Percentiles rank a stretch among this genome's conserved stretches.
phyloP scores from a whole-genome alignment of 768 basidiomycete species.

The Pleurotus pulmonarius region DNA sequence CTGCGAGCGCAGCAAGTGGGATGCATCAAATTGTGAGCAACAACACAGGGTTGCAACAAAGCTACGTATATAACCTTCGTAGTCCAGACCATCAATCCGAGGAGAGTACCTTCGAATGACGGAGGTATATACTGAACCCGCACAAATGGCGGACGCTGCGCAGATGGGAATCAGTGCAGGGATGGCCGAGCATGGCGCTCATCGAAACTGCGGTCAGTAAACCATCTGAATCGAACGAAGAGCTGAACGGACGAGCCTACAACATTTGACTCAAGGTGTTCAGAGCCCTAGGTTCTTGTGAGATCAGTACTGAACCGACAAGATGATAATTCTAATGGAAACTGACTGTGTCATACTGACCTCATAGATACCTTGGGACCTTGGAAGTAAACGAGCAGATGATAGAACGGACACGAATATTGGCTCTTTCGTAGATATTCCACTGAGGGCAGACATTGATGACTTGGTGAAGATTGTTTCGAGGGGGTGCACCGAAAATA shows the following conservation, averaged over 20 bases:
- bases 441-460: not conserved
- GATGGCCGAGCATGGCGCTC: not conserved
- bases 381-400: too few relatives aligned
- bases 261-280: not conserved
- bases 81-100: not conserved
- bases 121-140: not conserved
- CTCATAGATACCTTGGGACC: not conserved
- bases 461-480: not conserved
- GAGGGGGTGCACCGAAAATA: not conserved
- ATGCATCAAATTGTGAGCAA: too few relatives aligned
- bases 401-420: too few relatives aligned
- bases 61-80: not conserved
- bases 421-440: not conserved
- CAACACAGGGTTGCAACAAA: too few relatives aligned
- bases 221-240: not conserved
- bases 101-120: not conserved
- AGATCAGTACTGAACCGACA: not conserved
- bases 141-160: slow-evolving; percentile 7
- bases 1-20: not conserved
- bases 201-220: slow-evolving; percentile 1
- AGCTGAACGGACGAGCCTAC: not conserved
- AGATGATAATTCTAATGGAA: not conserved
- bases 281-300: not conserved
- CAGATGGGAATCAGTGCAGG: slow-evolving; percentile 7
- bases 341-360: slow-evolving; percentile 4